Conservation (phyloP, 345 rosid genomes). For the Boechera divaricarpa region DNA sequence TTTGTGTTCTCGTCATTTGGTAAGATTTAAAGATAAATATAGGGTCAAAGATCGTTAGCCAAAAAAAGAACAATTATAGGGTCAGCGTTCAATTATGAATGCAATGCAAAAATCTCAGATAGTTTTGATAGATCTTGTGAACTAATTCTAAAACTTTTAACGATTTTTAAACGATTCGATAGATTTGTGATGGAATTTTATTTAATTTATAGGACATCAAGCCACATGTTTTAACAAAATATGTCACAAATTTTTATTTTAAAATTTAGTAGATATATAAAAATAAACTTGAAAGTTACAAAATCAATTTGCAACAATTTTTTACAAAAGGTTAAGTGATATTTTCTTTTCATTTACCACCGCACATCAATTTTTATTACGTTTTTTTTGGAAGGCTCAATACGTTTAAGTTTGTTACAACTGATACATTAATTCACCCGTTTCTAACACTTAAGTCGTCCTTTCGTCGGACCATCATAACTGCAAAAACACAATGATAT, state of each 20-base stretch:
- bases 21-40: not conserved
- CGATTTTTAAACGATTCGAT: not conserved
- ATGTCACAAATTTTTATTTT: not conserved
- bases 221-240: not conserved
- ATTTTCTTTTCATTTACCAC: not conserved
- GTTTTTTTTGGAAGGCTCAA: not conserved
- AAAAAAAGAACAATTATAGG: not conserved
- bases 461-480: not conserved
- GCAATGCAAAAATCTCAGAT: not conserved
- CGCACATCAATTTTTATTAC: not conserved
- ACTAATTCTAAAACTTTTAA: not conserved
- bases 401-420: not conserved
- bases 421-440: not conserved
- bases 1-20: slow-evolving; percentile 27
- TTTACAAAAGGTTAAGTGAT: not conserved
- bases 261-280: not conserved
- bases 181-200: not conserved
- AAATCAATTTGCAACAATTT: not conserved
- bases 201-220: not conserved
- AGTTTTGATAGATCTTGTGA: not conserved
- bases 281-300: not conserved
- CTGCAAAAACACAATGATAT: not conserved
- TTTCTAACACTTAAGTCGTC: not conserved
- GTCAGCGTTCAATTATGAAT: slow-evolving; percentile 20
- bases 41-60: slow-evolving; percentile 2